These are phyloP conservation scores for Coriaria nepalensis DNA, from an alignment of 306 rosid species.

Conservation along the genomic window DNA sequence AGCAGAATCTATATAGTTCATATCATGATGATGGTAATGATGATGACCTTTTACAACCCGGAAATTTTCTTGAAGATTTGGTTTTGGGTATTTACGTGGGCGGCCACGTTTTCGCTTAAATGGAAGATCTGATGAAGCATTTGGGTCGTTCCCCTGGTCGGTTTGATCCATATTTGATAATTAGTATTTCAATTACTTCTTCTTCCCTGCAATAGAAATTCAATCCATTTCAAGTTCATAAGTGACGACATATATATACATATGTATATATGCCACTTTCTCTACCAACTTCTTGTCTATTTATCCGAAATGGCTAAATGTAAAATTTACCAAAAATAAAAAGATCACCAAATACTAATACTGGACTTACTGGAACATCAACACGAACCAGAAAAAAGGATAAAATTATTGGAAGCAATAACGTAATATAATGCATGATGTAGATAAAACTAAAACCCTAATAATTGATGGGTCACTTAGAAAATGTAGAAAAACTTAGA, in stretches of 20 bases:
- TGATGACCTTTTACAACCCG: conserved; percentile 7
- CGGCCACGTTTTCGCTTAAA: conserved; percentile 93
- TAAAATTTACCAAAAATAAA: no score
- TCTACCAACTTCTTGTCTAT: no score
- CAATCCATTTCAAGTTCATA: conserved; percentile 1
- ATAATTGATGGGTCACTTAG: conserved; percentile 1
- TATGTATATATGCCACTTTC: background rate
- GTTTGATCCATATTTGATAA: conserved; percentile 40
- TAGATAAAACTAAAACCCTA: background rate
- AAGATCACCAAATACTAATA: no score
- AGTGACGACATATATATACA: background rate
- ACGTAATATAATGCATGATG: background rate
- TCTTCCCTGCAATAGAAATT: conserved; percentile 17
- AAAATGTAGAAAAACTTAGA: background rate
- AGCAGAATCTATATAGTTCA: conserved; percentile 23
- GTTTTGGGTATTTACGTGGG: conserved; percentile 72
- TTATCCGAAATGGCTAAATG: no score
- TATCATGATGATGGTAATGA: conserved; percentile 13
- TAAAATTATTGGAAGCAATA: background rate
- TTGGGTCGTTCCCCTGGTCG: conserved; percentile 36
- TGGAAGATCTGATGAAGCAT: conserved; percentile 49
- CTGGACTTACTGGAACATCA: no score
- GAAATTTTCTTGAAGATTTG: conserved; percentile 28
- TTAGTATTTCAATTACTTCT: background rate
- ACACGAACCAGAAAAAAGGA: background rate